Conservation (phyloP, 805 yeast genomes). For the Zygosaccharomyces bailii region DNA sequence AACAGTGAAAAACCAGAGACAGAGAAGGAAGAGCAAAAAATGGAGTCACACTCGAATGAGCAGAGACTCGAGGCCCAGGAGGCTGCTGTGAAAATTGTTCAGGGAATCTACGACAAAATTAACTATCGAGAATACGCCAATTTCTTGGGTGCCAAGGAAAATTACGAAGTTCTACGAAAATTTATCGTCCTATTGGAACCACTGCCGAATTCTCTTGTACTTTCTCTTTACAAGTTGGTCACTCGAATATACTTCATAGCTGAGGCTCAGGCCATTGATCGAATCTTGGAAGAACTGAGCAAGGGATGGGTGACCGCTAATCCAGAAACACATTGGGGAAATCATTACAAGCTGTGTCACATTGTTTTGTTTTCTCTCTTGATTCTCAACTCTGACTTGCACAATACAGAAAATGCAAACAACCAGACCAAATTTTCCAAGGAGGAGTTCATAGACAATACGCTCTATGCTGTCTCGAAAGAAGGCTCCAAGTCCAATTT, state of each 20-base stretch:
- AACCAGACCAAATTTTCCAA: slow-evolving; percentile 40
- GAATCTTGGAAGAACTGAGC: slow-evolving; percentile 66
- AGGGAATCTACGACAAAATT: slow-evolving; percentile 31
- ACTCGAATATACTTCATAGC: slow-evolving; percentile 69
- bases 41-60: neutral
- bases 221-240: slow-evolving; percentile 59
- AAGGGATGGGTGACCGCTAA: slow-evolving; percentile 54
- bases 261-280: slow-evolving; percentile 78
- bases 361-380: slow-evolving; percentile 68
- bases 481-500: slow-evolving; percentile 21
- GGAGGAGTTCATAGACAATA: slow-evolving; percentile 47
- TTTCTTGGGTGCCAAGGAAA: slow-evolving; percentile 38
- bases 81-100: slow-evolving; percentile 36
- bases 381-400: slow-evolving; percentile 72
- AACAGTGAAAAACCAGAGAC: neutral
- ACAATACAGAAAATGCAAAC: slow-evolving; percentile 44
- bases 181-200: slow-evolving; percentile 42
- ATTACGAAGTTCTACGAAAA: slow-evolving; percentile 31
- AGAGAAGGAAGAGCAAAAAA: neutral
- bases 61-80: neutral
- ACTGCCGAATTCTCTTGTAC: slow-evolving; percentile 49
- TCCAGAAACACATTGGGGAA: slow-evolving; percentile 44
- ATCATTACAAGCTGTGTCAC: slow-evolving; percentile 59
- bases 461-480: slow-evolving; percentile 43
- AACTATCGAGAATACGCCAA: slow-evolving; percentile 44